These are phyloP conservation scores for Vitis rupestris DNA, from an alignment of 164 flowering plant species.

Conservation along the genomic window DNA sequence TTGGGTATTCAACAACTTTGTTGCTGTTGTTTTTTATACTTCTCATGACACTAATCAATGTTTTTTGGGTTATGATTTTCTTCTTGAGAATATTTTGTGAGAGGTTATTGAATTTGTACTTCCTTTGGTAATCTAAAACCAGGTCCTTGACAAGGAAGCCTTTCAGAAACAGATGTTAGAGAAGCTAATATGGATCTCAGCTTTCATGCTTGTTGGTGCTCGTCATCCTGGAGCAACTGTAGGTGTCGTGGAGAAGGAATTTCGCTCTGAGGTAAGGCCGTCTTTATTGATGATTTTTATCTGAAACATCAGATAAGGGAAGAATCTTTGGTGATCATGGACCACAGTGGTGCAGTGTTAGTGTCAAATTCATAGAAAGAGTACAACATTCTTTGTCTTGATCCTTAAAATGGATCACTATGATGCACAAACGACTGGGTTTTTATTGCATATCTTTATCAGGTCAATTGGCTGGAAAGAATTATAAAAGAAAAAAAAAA, in stretches of 20 bases:
- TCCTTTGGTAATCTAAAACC: not conserved
- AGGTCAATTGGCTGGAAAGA: too few species aligned
- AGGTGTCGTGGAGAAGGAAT: slow-evolving; percentile 85
- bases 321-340: too few species aligned
- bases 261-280: slow-evolving; percentile 62
- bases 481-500: too few species aligned
- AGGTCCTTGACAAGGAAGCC: slow-evolving; percentile 90
- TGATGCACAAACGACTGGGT: too few species aligned
- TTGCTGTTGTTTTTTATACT: too few species aligned
- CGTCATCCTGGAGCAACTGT: slow-evolving; percentile 96
- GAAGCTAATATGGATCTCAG: slow-evolving; percentile 93
- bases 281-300: not conserved
- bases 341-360: too few species aligned
- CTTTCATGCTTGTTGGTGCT: slow-evolving; percentile 98
- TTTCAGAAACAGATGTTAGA: slow-evolving; percentile 96
- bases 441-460: too few species aligned
- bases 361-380: too few species aligned
- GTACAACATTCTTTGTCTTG: too few species aligned
- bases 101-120: not conserved
- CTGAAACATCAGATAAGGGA: too few species aligned
- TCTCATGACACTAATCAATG: not conserved
- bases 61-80: not conserved
- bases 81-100: not conserved
- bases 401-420: too few species aligned
- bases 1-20: too few species aligned